phyloP scores from a whole-genome alignment of 1,139 yeast genomes.

The Geotrichum reessii region DNA sequence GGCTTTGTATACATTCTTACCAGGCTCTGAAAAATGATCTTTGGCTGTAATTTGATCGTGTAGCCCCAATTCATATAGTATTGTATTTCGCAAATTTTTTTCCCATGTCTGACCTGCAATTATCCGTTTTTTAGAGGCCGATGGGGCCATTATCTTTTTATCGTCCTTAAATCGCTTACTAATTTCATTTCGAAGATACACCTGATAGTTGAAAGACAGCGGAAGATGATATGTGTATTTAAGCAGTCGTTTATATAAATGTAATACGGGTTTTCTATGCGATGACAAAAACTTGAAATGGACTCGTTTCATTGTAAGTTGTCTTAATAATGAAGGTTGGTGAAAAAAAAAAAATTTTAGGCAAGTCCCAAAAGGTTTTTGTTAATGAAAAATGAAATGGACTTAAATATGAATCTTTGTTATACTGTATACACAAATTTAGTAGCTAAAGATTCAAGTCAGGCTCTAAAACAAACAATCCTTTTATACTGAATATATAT shows the following conservation, averaged over 20 bases:
- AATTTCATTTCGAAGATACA: conserved; percentile 8
- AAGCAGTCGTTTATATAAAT: conserved; percentile 10
- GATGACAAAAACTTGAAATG: conserved; percentile 15
- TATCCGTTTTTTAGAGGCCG: neutral
- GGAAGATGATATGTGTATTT: conserved; percentile 16
- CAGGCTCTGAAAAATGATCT: neutral
- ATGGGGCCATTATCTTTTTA: conserved; percentile 7
- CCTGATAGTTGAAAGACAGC: conserved; percentile 8
- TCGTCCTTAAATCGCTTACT: conserved; percentile 9
- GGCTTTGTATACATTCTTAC: neutral
- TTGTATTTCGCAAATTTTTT: conserved; percentile 7
- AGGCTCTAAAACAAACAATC: neutral
- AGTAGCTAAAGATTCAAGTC: no score
- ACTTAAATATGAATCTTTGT: no score
- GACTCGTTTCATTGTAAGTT: conserved; percentile 5
- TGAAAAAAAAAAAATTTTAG: neutral
- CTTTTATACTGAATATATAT: no score
- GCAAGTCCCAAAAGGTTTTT: neutral
- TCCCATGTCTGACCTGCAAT: conserved; percentile 9
- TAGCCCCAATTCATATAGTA: neutral
- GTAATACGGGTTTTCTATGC: conserved; percentile 15
- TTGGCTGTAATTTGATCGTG: neutral
- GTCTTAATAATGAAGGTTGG: neutral
- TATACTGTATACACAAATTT: no score
- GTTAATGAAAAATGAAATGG: neutral